Percentiles rank a stretch among this genome's conserved stretches.
Evolutionary conservation across 768 basidiomycete genomes (phyloP).

Genomic region (Lactifluus subvellereus): DNA sequence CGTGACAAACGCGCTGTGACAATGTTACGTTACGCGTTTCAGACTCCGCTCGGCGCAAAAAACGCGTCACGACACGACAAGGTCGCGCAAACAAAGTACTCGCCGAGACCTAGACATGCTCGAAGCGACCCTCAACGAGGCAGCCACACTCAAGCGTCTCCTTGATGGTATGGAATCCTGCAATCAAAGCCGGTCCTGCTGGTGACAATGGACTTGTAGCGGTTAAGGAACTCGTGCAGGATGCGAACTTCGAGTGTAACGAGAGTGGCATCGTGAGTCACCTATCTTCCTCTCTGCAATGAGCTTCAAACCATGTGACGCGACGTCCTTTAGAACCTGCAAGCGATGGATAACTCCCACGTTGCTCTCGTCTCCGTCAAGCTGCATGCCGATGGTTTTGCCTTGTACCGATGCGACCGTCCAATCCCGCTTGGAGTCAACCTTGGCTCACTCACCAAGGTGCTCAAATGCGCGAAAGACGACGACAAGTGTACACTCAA

Average conservation of each 20-base stretch:
- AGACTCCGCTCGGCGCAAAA: constrained; percentile 18
- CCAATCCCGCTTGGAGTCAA: constrained; percentile 90
- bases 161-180: constrained; percentile 68
- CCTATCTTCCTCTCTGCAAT: background rate
- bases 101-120: constrained; percentile 46
- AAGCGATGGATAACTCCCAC: constrained; percentile 99
- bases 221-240: constrained; percentile 95
- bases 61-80: background rate
- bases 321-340: constrained; percentile 52
- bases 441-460: constrained; percentile 84
- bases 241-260: constrained; percentile 96
- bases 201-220: constrained; percentile 42
- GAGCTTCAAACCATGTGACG: background rate
- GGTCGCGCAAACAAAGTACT: background rate
- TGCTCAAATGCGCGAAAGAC: constrained; percentile 95
- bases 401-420: constrained; percentile 87
- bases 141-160: constrained; percentile 85
- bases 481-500: constrained; percentile 89
- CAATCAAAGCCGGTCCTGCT: background rate
- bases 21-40: constrained; percentile 23
- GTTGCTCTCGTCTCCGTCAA: constrained; percentile 93
- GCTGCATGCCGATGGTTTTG: constrained; percentile 74
- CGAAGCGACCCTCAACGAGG: constrained; percentile 87
- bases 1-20: constrained; percentile 19
- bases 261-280: constrained; percentile 82